Evolutionary conservation across 768 basidiomycete species (phyloP).

Genomic region (Lepiota venenata): DNA sequence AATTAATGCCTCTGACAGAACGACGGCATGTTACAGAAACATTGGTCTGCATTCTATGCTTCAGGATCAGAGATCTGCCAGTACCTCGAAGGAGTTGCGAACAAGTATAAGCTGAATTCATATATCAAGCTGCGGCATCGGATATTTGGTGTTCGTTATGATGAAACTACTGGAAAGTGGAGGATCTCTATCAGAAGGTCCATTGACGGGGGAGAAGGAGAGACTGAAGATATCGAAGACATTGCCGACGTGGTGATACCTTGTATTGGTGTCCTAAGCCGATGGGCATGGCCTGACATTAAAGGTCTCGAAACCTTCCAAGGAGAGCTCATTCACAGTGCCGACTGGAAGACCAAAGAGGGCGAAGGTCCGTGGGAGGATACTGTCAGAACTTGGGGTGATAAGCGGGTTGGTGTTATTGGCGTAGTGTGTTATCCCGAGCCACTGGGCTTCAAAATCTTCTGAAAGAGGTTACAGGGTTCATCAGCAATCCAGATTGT

Average conservation of each 20-base stretch:
- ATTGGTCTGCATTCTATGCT: conserved; percentile 63
- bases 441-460: background rate
- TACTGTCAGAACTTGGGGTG: conserved; percentile 43
- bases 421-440: conserved; percentile 45
- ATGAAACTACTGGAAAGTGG: conserved; percentile 54
- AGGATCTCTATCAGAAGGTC: conserved; percentile 43
- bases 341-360: conserved; percentile 48
- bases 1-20: background rate
- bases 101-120: conserved; percentile 50
- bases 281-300: conserved; percentile 70
- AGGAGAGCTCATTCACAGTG: conserved; percentile 62
- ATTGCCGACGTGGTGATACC: conserved; percentile 55
- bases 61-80: conserved; percentile 55
- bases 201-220: background rate
- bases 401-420: conserved; percentile 54
- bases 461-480: conserved; percentile 32
- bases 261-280: conserved; percentile 47
- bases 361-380: conserved; percentile 38
- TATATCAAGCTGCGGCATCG: conserved; percentile 57
- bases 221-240: conserved; percentile 45
- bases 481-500: conserved; percentile 63
- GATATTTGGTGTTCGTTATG: conserved; percentile 47
- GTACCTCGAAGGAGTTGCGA: conserved; percentile 51
- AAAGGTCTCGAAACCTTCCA: conserved; percentile 51
- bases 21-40: conserved; percentile 28